Evolutionary conservation across 192 early-diverging fungal genomes (phyloP), one percentile per base, ranked within the genome.

Genomic region (Radiomyces spectabilis): DNA sequence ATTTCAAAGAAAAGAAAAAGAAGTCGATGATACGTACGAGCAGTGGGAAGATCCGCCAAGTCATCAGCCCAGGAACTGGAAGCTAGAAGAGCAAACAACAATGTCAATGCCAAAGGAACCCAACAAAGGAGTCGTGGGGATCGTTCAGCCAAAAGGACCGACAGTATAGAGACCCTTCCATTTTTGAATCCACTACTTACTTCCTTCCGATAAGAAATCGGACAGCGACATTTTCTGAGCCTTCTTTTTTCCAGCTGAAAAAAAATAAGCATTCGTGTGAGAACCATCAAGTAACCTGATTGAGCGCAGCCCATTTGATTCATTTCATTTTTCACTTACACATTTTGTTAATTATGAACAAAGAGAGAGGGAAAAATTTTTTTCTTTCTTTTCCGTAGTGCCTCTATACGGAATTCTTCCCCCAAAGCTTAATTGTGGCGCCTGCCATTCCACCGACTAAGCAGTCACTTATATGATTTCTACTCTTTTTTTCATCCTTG

Each of bases 21-120:
- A 57, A 55, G 40, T 52, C 16, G 42, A 55, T 58, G 46, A 73
- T 48, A 74, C 81, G 59, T 73, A 88, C 85, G 91, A 53, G 88
- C 93, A 63, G 85, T 82, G 32, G 93, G 95, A 57, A 94, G 80
- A 68, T 83, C 87, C 18, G 80, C 69, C 56, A 92, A 83, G 65
- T 97, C 92, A 79, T 97, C 95, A 56, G 95, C 93, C 93, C 93
- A 95, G 31, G 87, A 84, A 16, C 80, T 75, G 41, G 68, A 75
- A 55, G 71, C 78, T 82, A 64, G 16, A 33, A 38, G n/a, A 18
- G 9, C 41, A 13, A 10, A 60, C 2, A 10, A 44, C 50, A 27
- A 39, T 27, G 13, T 2, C 40, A 44, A 22, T 34, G 35, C 18
- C 13, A 32, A 39, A 24, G 19, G 13, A 26, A 55, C 22, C 26